Conservation (phyloP, 352 stramenopile species). For the Globisporangium ultimum region DNA sequence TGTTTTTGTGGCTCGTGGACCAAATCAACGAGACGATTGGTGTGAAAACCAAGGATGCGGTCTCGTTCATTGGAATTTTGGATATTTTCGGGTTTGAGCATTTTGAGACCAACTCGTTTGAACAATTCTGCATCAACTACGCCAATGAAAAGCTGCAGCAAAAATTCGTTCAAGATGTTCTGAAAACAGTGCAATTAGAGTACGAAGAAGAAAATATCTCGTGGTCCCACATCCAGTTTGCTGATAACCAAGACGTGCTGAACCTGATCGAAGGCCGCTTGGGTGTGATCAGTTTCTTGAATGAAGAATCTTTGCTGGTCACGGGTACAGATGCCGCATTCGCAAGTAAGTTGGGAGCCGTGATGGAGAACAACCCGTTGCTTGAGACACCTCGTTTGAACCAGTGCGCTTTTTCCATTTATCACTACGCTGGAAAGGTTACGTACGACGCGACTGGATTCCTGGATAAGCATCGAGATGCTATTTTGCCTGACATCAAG, state of each 20-base stretch:
- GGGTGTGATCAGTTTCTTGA: slow-evolving; percentile 87
- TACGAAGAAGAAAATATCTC: slow-evolving; percentile 88
- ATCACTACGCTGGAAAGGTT: slow-evolving; percentile 86
- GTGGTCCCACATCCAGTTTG: slow-evolving; percentile 88
- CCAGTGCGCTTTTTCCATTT: slow-evolving; percentile 80
- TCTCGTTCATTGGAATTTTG: slow-evolving; percentile 90
- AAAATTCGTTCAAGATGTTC: too few relatives aligned
- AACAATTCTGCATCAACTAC: slow-evolving; percentile 55
- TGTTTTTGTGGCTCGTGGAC: slow-evolving; percentile 96
- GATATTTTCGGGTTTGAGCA: slow-evolving; percentile 94
- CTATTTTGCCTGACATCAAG: slow-evolving; percentile 83
- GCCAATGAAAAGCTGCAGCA: too few relatives aligned
- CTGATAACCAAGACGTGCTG: slow-evolving; percentile 90
- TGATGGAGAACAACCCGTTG: slow-evolving; percentile 87
- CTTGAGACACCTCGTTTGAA: slow-evolving; percentile 82
- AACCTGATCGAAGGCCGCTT: slow-evolving; percentile 88
- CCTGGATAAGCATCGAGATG: slow-evolving; percentile 83
- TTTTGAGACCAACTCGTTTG: slow-evolving; percentile 90
- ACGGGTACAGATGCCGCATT: slow-evolving; percentile 87
- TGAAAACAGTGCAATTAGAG: too few relatives aligned
- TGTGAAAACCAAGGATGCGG: slow-evolving; percentile 38
- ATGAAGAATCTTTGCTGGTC: slow-evolving; percentile 85
- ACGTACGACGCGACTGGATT: slow-evolving; percentile 82
- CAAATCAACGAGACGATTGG: slow-evolving; percentile 92
- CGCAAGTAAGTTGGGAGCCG: slow-evolving; percentile 81